A percentile compares a stretch with the other conserved stretches of the same genome.
Evolutionary conservation across 306 rosid genomes (phyloP).

Genomic region (Pyrus pyrifolia): DNA sequence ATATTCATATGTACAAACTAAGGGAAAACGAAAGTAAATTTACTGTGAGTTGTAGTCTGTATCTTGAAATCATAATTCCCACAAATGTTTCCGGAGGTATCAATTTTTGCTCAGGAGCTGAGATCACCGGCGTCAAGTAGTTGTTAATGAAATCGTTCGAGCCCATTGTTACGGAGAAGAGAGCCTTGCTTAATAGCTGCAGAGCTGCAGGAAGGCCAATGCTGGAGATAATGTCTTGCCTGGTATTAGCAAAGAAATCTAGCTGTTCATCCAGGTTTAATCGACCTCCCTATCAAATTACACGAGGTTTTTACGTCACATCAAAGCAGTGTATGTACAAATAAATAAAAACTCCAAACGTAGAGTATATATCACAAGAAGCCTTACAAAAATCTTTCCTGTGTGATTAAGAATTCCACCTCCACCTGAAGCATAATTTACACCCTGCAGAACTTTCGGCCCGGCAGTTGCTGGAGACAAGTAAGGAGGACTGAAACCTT

Average conservation of each 20-base stretch:
- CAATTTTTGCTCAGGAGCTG: conserved; percentile 11
- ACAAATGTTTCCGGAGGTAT: conserved; percentile 42
- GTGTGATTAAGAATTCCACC: conserved; percentile 64
- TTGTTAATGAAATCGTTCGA: conserved; percentile 68
- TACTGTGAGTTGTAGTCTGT: conserved; percentile 51
- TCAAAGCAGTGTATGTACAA: neutral
- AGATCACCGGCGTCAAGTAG: conserved; percentile 37
- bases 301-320: neutral
- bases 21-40: neutral
- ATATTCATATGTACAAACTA: neutral
- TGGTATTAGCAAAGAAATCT: conserved; percentile 56
- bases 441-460: conserved; percentile 45
- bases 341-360: too few species aligned
- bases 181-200: conserved; percentile 26
- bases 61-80: conserved; percentile 43
- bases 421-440: conserved; percentile 73
- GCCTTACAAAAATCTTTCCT: conserved; percentile 49
- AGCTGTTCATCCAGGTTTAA: conserved; percentile 58
- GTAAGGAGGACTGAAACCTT: conserved; percentile 50
- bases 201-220: conserved; percentile 38
- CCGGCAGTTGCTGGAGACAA: conserved; percentile 55
- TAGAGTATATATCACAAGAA: neutral
- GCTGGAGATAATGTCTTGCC: conserved; percentile 48
- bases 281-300: conserved; percentile 44
- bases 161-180: conserved; percentile 55